Percentiles rank a stretch among this genome's conserved stretches.
These are phyloP conservation scores for Zangia roseola DNA, from an alignment of 768 basidiomycete species.

Conservation along the genomic window DNA sequence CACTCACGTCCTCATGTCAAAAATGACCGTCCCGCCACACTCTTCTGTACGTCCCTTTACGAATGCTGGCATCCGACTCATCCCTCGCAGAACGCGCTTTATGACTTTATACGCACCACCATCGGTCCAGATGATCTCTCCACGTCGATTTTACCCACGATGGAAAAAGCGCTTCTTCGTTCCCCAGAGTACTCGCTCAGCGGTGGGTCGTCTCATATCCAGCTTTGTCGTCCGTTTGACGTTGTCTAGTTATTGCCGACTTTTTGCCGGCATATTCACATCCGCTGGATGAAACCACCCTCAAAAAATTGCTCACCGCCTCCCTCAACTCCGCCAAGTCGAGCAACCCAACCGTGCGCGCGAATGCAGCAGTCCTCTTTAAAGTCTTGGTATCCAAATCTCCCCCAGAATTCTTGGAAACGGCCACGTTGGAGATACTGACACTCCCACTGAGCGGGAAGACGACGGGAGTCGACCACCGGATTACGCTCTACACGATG, in stretches of 20 bases:
- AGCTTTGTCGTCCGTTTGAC: neutral
- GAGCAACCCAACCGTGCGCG: conserved; percentile 58
- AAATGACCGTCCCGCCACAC: conserved; percentile 58
- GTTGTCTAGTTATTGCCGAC: conserved; percentile 47
- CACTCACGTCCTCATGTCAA: conserved; percentile 64
- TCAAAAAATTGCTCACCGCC: conserved; percentile 57
- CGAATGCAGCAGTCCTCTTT: conserved; percentile 58
- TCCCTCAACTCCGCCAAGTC: conserved; percentile 73
- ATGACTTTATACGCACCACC: conserved; percentile 59
- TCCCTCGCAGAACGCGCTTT: conserved; percentile 44
- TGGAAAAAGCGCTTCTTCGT: conserved; percentile 79
- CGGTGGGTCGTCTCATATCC: conserved; percentile 39
- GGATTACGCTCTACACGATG: conserved; percentile 79
- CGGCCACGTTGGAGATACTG: conserved; percentile 63
- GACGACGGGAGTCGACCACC: conserved; percentile 84
- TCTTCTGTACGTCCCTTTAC: conserved; percentile 44
- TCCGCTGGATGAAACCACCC: conserved; percentile 44
- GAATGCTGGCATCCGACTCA: conserved; percentile 7
- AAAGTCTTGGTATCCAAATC: conserved; percentile 38
- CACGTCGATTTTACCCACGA: conserved; percentile 57
- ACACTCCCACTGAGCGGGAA: conserved; percentile 80
- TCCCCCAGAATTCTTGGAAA: conserved; percentile 38
- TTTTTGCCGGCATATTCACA: conserved; percentile 58
- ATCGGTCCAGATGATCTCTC: conserved; percentile 52
- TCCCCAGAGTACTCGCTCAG: conserved; percentile 77